phyloP scores from a whole-genome alignment of 805 yeast species.

The Metschnikowia aberdeeniae region DNA sequence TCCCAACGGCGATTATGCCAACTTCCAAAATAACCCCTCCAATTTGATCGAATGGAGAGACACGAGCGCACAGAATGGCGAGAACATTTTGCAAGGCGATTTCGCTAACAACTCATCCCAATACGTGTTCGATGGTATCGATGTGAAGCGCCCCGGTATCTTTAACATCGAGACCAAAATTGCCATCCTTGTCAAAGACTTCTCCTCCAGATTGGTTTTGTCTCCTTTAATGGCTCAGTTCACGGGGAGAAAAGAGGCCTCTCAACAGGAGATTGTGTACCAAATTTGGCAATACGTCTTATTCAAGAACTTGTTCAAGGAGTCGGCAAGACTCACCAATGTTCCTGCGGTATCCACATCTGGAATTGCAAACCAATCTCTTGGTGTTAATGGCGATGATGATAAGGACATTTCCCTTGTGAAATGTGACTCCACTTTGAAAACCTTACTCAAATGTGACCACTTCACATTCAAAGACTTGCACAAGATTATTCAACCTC shows the following conservation, averaged over 20 bases:
- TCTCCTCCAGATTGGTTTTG: slow-evolving; percentile 61
- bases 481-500: slow-evolving; percentile 60
- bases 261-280: slow-evolving; percentile 82
- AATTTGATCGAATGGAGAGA: slow-evolving; percentile 88
- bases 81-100: slow-evolving; percentile 18
- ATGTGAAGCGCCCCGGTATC: slow-evolving; percentile 73
- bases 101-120: slow-evolving; percentile 17
- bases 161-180: slow-evolving; percentile 57
- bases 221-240: slow-evolving; percentile 63
- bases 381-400: slow-evolving; percentile 20
- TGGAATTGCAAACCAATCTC: slow-evolving; percentile 15
- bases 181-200: slow-evolving; percentile 69
- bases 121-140: slow-evolving; percentile 75
- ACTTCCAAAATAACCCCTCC: slow-evolving; percentile 26
- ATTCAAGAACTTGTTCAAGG: slow-evolving; percentile 52
- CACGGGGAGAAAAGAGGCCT: slow-evolving; percentile 71
- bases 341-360: slow-evolving; percentile 39
- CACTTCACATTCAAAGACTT: slow-evolving; percentile 68
- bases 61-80: slow-evolving; percentile 31
- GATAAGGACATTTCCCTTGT: slow-evolving; percentile 34
- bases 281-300: slow-evolving; percentile 76
- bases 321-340: slow-evolving; percentile 25
- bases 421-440: slow-evolving; percentile 43
- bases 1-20: slow-evolving; percentile 37
- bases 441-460: slow-evolving; percentile 44